Evolutionary conservation across 2,329 filamentous ascomycete species (phyloP), one percentile per base, ranked within the genome.

Genomic region (Aspergillus melleus): DNA sequence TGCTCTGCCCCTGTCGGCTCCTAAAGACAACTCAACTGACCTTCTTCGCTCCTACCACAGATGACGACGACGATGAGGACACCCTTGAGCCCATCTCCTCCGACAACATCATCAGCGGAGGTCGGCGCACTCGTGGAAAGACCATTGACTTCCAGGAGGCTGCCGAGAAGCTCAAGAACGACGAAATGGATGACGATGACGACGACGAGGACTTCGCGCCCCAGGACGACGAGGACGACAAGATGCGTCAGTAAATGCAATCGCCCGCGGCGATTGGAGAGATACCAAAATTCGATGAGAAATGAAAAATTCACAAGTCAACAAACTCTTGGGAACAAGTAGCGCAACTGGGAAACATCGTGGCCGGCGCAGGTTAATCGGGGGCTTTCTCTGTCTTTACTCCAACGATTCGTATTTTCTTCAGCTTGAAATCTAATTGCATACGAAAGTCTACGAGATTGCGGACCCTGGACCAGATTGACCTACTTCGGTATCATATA

Each of bases 111-210:
- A 88, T 98, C 73, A 76, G 80, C 60, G 85, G 83, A 65, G 89
- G 89, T 64, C 86, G 88, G 70, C 94, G 95, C 77, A 98, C 94
- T 64, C 94, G 94, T 72, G 93, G 93, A 74, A 91, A 91, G 78
- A 85, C 88, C 72, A 97, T 98, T 75, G 91, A 98, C 83, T 98
- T 91, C 79, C 90, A 90, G 71, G 92, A 96, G 82, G 93, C 93
- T 20, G 92, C 91, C 26, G 84, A 90, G 78, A 88, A 96, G 77
- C 85, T 90, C 30, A 91, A 92, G 49, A 89, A 87, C 50, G 86
- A 85, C 24, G 80, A 84, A 44, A 84, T 85, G 74, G 79, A 83
- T 36, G 83, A 84, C 56, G 86, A 88, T 16, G 76, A 75, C n/a
- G 76, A 80, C 55, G 79, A 78, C 60, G 77, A 80, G 59, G 79